Percentiles rank a stretch among this genome's conserved stretches.
These are phyloP conservation scores for Hordeum marinum DNA, from an alignment of 176 grass and related monocot species.

Conservation along the genomic window DNA sequence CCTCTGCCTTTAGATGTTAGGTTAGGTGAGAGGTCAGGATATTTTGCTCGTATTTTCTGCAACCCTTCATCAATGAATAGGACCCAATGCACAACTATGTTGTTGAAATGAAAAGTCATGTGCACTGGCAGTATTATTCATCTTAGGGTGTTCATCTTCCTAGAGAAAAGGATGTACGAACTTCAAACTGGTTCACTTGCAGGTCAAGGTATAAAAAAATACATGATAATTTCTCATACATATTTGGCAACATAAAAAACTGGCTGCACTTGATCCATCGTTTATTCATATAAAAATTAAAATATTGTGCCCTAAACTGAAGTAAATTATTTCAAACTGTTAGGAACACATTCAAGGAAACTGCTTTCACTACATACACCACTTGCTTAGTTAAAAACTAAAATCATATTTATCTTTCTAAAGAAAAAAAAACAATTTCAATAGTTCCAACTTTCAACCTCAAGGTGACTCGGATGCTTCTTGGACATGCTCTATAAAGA, in stretches of 20 bases:
- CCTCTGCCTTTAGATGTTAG: no score
- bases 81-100: not conserved
- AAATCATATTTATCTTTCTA: not conserved
- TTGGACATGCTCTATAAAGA: not conserved
- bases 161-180: not conserved
- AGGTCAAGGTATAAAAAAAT: not conserved
- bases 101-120: not conserved
- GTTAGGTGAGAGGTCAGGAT: no score
- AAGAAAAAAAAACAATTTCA: not conserved
- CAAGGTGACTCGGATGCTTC: not conserved
- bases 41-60: no score
- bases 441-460: not conserved
- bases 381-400: not conserved
- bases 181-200: not conserved
- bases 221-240: not conserved
- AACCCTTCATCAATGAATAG: no score
- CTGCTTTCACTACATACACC: no score
- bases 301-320: no score
- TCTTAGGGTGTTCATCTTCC: not conserved
- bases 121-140: constrained; percentile 1
- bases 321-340: not conserved
- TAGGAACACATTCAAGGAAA: not conserved
- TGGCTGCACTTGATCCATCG: not conserved
- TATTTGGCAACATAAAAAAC: not conserved
- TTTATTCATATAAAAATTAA: not conserved